A percentile compares a stretch with the other conserved stretches of the same genome.
These are phyloP conservation scores for Xerophyta viscosa DNA, from an alignment of 106 monocot genomes.

Conservation along the genomic window DNA sequence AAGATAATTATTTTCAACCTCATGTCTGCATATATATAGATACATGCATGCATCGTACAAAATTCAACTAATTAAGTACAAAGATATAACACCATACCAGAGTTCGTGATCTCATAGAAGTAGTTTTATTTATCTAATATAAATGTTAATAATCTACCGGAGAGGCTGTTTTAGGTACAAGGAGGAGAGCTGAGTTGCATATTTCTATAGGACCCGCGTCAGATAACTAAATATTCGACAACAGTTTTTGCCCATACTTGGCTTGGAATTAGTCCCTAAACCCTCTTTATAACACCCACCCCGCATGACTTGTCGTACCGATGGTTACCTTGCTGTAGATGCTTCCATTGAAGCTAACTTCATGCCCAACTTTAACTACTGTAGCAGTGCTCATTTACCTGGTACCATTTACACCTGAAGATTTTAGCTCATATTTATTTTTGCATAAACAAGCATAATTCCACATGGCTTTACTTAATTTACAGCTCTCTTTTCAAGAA, in stretches of 20 bases:
- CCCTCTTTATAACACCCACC: too few species aligned
- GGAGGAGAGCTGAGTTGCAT: conserved; percentile 48
- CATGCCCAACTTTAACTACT: too few species aligned
- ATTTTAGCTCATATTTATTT: neutral
- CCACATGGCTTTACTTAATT: too few species aligned
- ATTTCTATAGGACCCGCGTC: conserved; percentile 72
- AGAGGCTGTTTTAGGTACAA: conserved; percentile 28
- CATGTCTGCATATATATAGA: neutral
- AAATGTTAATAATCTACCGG: neutral
- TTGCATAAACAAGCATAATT: neutral
- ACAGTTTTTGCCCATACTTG: too few species aligned
- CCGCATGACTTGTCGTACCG: conserved; percentile 23
- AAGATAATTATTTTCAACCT: neutral
- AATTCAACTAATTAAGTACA: neutral
- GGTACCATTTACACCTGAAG: too few species aligned
- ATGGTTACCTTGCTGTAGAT: neutral
- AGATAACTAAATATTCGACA: too few species aligned
- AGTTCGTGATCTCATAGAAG: neutral
- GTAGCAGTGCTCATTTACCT: too few species aligned
- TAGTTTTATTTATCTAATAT: neutral
- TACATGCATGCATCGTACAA: neutral
- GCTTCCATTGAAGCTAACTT: too few species aligned
- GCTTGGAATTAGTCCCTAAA: too few species aligned
- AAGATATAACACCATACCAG: neutral
- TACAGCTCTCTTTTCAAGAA: conserved; percentile 3